phyloP scores from a whole-genome alignment of 2,329 filamentous ascomycete species.

The Coniosporium tulheliwenetii region DNA sequence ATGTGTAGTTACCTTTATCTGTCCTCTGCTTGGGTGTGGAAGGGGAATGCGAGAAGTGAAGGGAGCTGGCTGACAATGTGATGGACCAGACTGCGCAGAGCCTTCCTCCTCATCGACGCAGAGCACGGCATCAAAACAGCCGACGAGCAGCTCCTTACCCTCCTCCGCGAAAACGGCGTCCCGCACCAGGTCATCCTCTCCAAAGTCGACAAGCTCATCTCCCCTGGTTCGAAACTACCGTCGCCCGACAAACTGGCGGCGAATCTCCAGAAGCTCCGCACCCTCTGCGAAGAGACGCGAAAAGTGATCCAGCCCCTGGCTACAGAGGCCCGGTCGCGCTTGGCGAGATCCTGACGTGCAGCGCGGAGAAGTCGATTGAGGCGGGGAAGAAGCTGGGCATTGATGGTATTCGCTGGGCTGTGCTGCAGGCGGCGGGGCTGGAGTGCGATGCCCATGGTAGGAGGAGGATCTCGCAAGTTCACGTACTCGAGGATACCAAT shows the following conservation, averaged over 20 bases:
- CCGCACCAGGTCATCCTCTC: conserved; percentile 50
- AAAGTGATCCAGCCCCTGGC: conserved; percentile 24
- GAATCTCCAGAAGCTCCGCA: conserved; percentile 17
- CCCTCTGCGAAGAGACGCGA: conserved; percentile 21
- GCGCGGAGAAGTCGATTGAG: conserved; percentile 32
- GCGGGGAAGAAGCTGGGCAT: conserved; percentile 39
- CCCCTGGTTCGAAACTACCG: conserved; percentile 10
- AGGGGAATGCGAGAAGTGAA: too few species aligned
- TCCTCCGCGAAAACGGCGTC: conserved; percentile 40
- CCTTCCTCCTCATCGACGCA: conserved; percentile 50
- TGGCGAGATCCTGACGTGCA: conserved; percentile 46
- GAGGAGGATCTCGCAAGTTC: conserved; percentile 1
- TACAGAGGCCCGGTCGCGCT: conserved; percentile 20
- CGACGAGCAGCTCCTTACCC: conserved; percentile 40
- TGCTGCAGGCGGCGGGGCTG: conserved; percentile 45
- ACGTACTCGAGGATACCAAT: neutral
- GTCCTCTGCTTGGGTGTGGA: too few species aligned
- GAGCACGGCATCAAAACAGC: conserved; percentile 46
- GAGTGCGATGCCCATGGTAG: conserved; percentile 20
- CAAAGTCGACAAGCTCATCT: conserved; percentile 45
- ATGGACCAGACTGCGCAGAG: conserved; percentile 33
- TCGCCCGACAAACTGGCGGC: conserved; percentile 11
- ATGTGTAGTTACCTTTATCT: conserved; percentile 9
- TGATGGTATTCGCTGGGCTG: conserved; percentile 46
- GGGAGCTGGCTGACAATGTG: too few species aligned